Conservation (phyloP, 169 alveolate genomes). For the Eimeria praecox region DNA sequence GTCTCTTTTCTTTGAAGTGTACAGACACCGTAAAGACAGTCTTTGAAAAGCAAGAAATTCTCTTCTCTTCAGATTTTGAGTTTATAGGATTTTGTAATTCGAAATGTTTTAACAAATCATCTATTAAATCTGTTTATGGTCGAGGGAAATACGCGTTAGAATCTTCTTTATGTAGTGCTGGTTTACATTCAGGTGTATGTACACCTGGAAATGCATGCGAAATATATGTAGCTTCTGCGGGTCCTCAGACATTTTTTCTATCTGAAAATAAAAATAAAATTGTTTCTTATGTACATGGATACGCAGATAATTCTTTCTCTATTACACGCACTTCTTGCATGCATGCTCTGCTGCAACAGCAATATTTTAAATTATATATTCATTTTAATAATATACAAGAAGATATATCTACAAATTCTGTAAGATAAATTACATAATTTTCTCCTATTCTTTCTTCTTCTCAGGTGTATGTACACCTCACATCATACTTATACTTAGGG, state of each 20-base stretch:
- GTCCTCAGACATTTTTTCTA: constrained; percentile 21
- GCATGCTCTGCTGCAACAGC: constrained; percentile 41
- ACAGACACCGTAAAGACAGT: constrained; percentile 4
- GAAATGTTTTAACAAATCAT: not conserved
- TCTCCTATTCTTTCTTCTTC: no score
- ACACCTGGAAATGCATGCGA: constrained; percentile 20
- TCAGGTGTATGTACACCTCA: no score
- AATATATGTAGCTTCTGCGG: constrained; percentile 11
- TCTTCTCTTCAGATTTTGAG: not conserved
- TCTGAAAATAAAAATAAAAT: constrained; percentile 40
- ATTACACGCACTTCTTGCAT: constrained; percentile 54
- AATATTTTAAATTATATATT: not conserved
- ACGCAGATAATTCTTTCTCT: constrained; percentile 56
- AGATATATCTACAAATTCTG: not conserved
- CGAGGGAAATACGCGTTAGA: constrained; percentile 35
- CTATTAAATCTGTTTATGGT: constrained; percentile 64
- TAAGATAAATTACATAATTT: no score
- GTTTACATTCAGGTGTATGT: constrained; percentile 71
- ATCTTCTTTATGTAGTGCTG: constrained; percentile 71
- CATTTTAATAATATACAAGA: not conserved
- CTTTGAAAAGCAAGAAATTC: not conserved
- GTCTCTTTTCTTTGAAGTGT: no score
- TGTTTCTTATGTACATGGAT: constrained; percentile 70
- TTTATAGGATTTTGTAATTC: constrained; percentile 49
- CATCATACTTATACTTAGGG: no score